These are phyloP conservation scores for Leishmania tropica DNA, from an alignment of 208 protist species.

Conservation along the genomic window DNA sequence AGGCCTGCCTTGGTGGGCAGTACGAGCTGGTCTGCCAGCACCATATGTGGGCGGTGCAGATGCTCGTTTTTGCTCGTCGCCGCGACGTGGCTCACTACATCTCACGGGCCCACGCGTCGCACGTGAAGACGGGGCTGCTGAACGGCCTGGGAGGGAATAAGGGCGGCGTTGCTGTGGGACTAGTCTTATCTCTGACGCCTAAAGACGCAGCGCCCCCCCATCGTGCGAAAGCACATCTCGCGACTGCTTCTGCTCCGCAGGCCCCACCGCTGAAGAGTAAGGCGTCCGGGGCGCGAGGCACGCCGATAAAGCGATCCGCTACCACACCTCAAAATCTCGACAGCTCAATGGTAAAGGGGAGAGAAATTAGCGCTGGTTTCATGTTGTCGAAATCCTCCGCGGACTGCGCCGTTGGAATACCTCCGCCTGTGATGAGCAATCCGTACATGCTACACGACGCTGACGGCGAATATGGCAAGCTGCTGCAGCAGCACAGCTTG, in stretches of 20 bases:
- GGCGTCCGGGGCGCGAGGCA: neutral
- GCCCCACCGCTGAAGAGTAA: neutral
- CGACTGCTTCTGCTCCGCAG: neutral
- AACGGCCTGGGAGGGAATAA: constrained; percentile 91
- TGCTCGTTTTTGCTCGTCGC: constrained; percentile 78
- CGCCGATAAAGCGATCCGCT: too few species aligned
- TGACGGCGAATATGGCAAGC: neutral
- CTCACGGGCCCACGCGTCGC: constrained; percentile 37
- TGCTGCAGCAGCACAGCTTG: neutral
- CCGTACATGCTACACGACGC: constrained; percentile 11
- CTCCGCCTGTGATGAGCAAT: neutral
- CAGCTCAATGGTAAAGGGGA: neutral
- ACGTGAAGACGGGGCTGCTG: constrained; percentile 61
- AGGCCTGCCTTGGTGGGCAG: constrained; percentile 46
- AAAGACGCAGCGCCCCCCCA: constrained; percentile 16
- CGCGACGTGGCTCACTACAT: constrained; percentile 73
- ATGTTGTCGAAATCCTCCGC: neutral
- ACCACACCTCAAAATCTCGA: too few species aligned
- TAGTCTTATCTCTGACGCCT: constrained; percentile 62
- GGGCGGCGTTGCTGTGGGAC: constrained; percentile 83
- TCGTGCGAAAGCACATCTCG: neutral
- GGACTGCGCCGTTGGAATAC: neutral
- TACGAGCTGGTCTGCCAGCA: constrained; percentile 66
- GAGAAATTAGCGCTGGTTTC: neutral
- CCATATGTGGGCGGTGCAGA: constrained; percentile 80